A percentile compares a stretch with the other conserved stretches of the same genome.
These are phyloP conservation scores for Coniochaeta ligniaria DNA, from an alignment of 2,329 filamentous ascomycete genomes.

Conservation along the genomic window DNA sequence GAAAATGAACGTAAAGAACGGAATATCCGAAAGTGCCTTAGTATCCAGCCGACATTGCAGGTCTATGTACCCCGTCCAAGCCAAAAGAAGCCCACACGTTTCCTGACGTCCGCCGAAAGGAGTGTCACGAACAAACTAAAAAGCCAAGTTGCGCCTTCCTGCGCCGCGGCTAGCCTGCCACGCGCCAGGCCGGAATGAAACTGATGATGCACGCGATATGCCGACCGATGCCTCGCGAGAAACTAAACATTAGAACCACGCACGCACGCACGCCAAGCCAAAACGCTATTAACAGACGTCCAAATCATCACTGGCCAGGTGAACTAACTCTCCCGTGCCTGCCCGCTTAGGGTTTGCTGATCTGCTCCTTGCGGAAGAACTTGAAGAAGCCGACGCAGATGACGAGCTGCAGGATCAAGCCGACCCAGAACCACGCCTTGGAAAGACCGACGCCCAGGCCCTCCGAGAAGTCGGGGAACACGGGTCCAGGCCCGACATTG, in stretches of 20 bases:
- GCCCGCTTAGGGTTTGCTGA: conserved; percentile 35
- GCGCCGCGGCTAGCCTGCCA: background rate
- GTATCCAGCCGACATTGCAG: background rate
- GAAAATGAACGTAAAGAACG: background rate
- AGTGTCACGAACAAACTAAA: background rate
- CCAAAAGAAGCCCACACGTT: background rate
- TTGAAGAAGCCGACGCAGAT: conserved; percentile 48
- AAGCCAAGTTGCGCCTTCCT: background rate
- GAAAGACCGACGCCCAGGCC: conserved; percentile 32
- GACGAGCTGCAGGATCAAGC: conserved; percentile 43
- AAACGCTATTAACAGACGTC: background rate
- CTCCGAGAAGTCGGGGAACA: conserved; percentile 52
- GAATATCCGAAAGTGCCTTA: background rate
- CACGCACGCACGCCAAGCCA: background rate
- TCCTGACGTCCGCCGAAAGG: background rate
- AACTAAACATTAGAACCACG: background rate
- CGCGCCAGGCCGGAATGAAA: background rate
- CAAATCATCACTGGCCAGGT: background rate
- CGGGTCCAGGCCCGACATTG: conserved; percentile 48
- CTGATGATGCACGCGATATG: background rate
- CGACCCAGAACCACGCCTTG: conserved; percentile 53
- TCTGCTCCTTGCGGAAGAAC: conserved; percentile 48
- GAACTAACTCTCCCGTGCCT: background rate
- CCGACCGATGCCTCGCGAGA: background rate
- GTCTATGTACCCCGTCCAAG: background rate